A percentile compares a stretch with the other conserved stretches of the same genome.
Conservation (phyloP, 495 filamentous ascomycete species). For the Penicillium maclennaniae region DNA sequence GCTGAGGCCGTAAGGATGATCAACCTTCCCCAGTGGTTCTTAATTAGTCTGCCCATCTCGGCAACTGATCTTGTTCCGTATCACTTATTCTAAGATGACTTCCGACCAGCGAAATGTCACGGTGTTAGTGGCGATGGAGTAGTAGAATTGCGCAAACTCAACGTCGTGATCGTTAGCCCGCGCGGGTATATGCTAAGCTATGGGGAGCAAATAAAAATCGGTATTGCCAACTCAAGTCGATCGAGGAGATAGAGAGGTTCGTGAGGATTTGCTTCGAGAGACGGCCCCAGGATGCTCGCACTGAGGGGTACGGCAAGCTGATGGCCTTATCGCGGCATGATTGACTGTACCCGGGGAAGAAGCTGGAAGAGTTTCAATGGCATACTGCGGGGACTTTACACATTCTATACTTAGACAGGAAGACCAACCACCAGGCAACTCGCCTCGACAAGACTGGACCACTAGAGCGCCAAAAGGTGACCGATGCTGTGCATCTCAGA, state of each 20-base stretch:
- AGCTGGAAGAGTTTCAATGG: not conserved
- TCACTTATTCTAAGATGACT: constrained; percentile 5
- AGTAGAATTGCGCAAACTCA: not conserved
- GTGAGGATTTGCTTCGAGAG: not conserved
- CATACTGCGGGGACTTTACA: constrained; percentile 12
- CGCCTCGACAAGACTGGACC: constrained; percentile 9
- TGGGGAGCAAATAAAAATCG: no score
- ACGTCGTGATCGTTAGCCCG: not conserved
- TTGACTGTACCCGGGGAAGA: constrained; percentile 4
- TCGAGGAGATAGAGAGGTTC: not conserved
- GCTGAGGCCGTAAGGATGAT: constrained; percentile 80
- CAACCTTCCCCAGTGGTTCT: constrained; percentile 96
- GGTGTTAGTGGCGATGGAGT: not conserved
- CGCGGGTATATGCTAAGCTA: not conserved
- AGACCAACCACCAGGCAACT: constrained; percentile 1
- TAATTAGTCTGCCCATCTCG: constrained; percentile 96
- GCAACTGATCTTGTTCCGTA: not conserved
- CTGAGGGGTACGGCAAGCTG: not conserved
- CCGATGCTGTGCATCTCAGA: constrained; percentile 11
- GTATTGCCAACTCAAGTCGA: not conserved
- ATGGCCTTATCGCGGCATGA: constrained; percentile 12
- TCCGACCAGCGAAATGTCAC: constrained; percentile 30
- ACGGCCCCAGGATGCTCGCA: not conserved
- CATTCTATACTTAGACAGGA: constrained; percentile 27
- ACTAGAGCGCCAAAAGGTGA: constrained; percentile 16